These are phyloP conservation scores for Asparagopsis taxiformis DNA, from an alignment of 31 red algal genomes.

Conservation along the genomic window DNA sequence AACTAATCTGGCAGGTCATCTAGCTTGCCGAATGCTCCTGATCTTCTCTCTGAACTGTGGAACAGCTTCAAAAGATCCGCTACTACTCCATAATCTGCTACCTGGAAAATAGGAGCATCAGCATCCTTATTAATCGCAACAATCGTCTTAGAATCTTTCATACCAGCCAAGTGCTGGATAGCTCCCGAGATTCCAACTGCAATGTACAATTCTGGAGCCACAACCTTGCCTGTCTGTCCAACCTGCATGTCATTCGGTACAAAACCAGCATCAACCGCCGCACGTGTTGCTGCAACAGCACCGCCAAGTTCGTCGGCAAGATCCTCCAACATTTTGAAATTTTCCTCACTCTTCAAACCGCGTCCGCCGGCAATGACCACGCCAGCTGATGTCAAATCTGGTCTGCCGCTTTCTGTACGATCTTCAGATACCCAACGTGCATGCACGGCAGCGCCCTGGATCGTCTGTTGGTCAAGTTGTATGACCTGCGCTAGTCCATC, in stretches of 20 bases:
- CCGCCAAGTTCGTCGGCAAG: constrained; percentile 67
- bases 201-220: constrained; percentile 81
- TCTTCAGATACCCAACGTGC: constrained; percentile 55
- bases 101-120: constrained; percentile 42
- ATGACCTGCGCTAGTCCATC: constrained; percentile 33
- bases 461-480: constrained; percentile 4
- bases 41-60: background rate
- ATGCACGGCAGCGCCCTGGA: background rate
- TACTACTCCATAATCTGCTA: constrained; percentile 14
- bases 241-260: constrained; percentile 76
- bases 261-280: constrained; percentile 61
- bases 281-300: constrained; percentile 67
- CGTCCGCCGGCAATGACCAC: constrained; percentile 81
- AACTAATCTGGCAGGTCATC: no score
- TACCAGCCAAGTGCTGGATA: constrained; percentile 80
- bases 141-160: constrained; percentile 74
- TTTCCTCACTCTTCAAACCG: constrained; percentile 45
- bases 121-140: constrained; percentile 85
- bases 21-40: background rate
- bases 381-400: constrained; percentile 31
- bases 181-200: constrained; percentile 77
- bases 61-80: constrained; percentile 3
- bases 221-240: constrained; percentile 71
- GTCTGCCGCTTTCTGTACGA: constrained; percentile 34
- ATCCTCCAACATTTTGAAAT: constrained; percentile 61